Evolutionary conservation across 768 basidiomycete genomes (phyloP), one percentile per base, ranked within the genome.

Genomic region (Kwoniella dendrophila): DNA sequence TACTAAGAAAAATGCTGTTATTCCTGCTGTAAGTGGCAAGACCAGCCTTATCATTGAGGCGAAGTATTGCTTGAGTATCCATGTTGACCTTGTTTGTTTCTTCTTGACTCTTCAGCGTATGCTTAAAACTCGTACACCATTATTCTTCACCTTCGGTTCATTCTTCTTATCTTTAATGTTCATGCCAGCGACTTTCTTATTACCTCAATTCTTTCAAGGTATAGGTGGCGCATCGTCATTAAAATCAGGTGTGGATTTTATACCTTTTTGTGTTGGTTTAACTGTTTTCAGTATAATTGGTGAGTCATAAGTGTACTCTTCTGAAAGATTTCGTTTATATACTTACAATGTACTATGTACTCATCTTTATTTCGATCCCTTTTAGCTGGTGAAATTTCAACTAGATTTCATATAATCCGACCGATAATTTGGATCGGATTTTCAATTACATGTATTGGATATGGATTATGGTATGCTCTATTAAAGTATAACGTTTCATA

Each of bases 1-100:
- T 3, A 82, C 80, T 1, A 81, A 78, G 56, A 69, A 77, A 2
- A 71, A 74, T 16, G 71, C 81, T 0, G 75, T 82, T 47, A 73
- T 82, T 10, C 80, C 81, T 10, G 58, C 65, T 6, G 70, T 72
- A 32, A 47, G 69, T 67, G 2, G 20, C 30, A 1, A 24, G 11
- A 16, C 22, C 18, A 11, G 4, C 18, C 40, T 27, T 26, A 14
- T 34, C n/a, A 27, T 24, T 45, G 22, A 4, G 22, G n/a, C n/a
- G 8, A 32, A 30, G 10, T 49, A 10, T 24, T 45, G 7, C 14
- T 45, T 45, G 7, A 27, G 27, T 7, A 27, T 26, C 14, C 24
- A 49, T 32, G n/a, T 27, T n/a, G 18, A 18, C 10, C 12, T 33
- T 27, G 36, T 26, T 34, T n/a, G 27, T 52, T 14, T 7, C 20